Evolutionary conservation across 805 yeast genomes (phyloP), one percentile per base, ranked within the genome.

Genomic region (Suhomyces kilbournensis): DNA sequence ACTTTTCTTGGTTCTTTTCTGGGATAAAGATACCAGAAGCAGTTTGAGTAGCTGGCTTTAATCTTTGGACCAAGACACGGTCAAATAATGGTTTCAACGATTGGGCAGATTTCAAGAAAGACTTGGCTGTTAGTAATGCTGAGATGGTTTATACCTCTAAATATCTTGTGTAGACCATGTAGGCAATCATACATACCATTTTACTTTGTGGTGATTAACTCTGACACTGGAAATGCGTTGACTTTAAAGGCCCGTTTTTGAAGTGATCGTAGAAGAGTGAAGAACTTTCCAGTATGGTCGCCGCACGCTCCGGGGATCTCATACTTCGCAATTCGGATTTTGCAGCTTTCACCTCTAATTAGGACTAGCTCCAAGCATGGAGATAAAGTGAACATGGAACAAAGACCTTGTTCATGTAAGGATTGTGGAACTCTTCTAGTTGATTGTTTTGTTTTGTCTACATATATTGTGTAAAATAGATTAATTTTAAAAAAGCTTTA

Each of bases 51-150:
- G 89, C 86, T 54, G 96, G 96, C 80, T 90, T 91, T 68, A 87
- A 75, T 74, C 97, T 88, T 79, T 92, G 97, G 57, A 94, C 97
- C 58, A 94, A 83, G 56, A 94, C 93, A 77, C 99, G 88, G 85
- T 94, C 98, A 62, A 94, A 80, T 62, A 96, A 84, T 58, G 99
- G 99, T 60, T 86, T 85, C 68, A 94, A 86, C 54, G 90, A 82
- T 76, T 90, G 87, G 64, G 90, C 94, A 60, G 89, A 84, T 73
- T 89, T 90, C 69, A 88, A 75, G 59, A 88, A 68, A 47, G 91
- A 80, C 76, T 68, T 43, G 44, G 47, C 46, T 43, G 67, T 51
- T 57, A 69, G 74, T 68, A 66, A 15, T n/a, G 23, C 35, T 32
- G 7, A n/a, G 9, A 39, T 46, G 62, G 34, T 47, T 22, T n/a